Evolutionary conservation across 805 yeast genomes (phyloP), one percentile per base, ranked within the genome.

Genomic region (Kuraishia capsulata): DNA sequence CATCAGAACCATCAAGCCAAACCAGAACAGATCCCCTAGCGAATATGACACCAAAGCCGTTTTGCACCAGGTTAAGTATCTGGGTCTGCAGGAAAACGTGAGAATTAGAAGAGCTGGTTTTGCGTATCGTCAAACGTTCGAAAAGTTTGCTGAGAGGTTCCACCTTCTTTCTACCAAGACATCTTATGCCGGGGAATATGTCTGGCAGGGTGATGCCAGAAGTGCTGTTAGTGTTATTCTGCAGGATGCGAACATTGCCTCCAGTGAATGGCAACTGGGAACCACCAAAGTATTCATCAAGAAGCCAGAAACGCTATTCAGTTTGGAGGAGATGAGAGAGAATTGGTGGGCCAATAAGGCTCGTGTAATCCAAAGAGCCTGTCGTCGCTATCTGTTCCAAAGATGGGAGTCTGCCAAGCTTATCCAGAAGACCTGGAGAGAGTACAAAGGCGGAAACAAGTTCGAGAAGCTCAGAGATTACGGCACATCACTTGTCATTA

Each of bases 271-370:
- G 63, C 98, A 92, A 61, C 64, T 90, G 63, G 98, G 98, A 56
- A 81, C 80, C 2, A 74, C 94, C 8, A 89, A 88, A 59, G 89
- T 92, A 4, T 92, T 92, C 58, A 89, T 92, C 61, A 92, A 92
- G 55, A 87, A 95, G 10, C 98, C 98, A 8, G 98, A 92, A 57
- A 90, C 97, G 0, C 67, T 92, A 51, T 92, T 92, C 57, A 96
- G 96, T 0, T 65, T 92, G 41, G 99, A 92, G 62, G 90, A 86
- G 50, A 78, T 90, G 90, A 76, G 97, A 59, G 99, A 92, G 52
- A 83, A 80, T 64, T 92, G 88, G 57, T 92, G 98, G 97, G 90
- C 87, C 53, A 86, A 85, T 50, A 92, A 92, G 95, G 98, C 98
- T 4, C 89, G 95, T 3, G 77, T 95, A 51, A 90, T 92, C 49